These are phyloP conservation scores for Ceriops tagal DNA, from an alignment of 345 rosid species.

Conservation along the genomic window DNA sequence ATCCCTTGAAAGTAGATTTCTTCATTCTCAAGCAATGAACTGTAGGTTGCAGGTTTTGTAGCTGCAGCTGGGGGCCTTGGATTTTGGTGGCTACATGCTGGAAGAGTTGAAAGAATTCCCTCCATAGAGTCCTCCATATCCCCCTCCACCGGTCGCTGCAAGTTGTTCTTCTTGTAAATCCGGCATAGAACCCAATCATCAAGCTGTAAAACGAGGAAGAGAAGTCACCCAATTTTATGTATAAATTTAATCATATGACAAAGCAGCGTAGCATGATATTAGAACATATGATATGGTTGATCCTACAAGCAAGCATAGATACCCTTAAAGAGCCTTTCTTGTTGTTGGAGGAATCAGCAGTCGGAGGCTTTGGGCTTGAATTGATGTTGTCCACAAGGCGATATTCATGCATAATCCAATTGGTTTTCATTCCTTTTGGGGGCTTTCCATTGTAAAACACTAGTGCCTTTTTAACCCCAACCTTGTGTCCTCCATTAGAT, in stretches of 20 bases:
- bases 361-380: conserved; percentile 34
- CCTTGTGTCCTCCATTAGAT: conserved; percentile 56
- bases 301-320: conserved; percentile 3
- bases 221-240: not conserved
- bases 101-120: conserved; percentile 34
- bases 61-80: conserved; percentile 9
- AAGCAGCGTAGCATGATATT: not conserved
- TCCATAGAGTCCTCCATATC: conserved; percentile 41
- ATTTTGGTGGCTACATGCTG: conserved; percentile 6
- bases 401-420: conserved; percentile 99
- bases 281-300: not conserved
- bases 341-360: conserved; percentile 28
- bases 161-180: conserved; percentile 58
- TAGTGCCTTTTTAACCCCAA: conserved; percentile 88
- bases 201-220: conserved; percentile 29
- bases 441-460: conserved; percentile 97
- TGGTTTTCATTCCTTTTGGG: conserved; percentile 92
- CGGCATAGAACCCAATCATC: conserved; percentile 81
- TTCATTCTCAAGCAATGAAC: conserved; percentile 45
- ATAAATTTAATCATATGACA: not conserved
- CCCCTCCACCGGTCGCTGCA: conserved; percentile 53
- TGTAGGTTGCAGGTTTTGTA: conserved; percentile 20
- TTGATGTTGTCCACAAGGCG: conserved; percentile 47
- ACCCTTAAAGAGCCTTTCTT: conserved; percentile 62
- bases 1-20: conserved; percentile 58